These are phyloP conservation scores for Phytophthora uliginosa DNA, from an alignment of 352 stramenopile species.

Conservation along the genomic window DNA sequence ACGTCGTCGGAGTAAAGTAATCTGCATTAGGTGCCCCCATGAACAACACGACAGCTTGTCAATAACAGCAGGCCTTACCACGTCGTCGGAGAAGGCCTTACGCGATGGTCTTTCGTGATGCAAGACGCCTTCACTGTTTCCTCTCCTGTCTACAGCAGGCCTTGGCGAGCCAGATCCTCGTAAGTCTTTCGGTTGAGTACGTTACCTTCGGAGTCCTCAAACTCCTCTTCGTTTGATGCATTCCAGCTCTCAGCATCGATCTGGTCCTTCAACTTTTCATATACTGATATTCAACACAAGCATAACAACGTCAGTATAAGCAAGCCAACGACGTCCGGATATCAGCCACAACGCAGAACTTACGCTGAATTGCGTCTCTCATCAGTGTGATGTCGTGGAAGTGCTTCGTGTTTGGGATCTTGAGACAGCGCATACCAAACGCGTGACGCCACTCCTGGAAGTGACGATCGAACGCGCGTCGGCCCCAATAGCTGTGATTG, in stretches of 20 bases:
- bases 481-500: conserved; percentile 98
- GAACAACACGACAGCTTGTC: conserved; percentile 22
- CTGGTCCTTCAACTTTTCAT: conserved; percentile 96
- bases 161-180: conserved; percentile 98
- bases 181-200: conserved; percentile 98
- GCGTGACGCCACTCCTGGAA: conserved; percentile 99
- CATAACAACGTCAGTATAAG: conserved; percentile 6
- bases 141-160: conserved; percentile 88
- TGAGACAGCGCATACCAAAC: conserved; percentile 98
- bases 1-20: conserved; percentile 5
- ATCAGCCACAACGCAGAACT: conserved; percentile 25
- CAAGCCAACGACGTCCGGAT: background rate
- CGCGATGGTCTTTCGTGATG: conserved; percentile 8
- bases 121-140: background rate
- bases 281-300: conserved; percentile 75
- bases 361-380: conserved; percentile 94
- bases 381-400: conserved; percentile 99
- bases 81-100: conserved; percentile 3
- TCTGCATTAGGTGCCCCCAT: conserved; percentile 3
- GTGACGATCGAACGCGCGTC: conserved; percentile 97
- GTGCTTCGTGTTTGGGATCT: conserved; percentile 99
- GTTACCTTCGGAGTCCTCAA: conserved; percentile 99
- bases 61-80: conserved; percentile 8
- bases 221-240: conserved; percentile 97
- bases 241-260: conserved; percentile 96